Base-by-base conservation (phyloP, 1,284 basidiomycete genomes). In the Irpex rosettiformis region DNA sequence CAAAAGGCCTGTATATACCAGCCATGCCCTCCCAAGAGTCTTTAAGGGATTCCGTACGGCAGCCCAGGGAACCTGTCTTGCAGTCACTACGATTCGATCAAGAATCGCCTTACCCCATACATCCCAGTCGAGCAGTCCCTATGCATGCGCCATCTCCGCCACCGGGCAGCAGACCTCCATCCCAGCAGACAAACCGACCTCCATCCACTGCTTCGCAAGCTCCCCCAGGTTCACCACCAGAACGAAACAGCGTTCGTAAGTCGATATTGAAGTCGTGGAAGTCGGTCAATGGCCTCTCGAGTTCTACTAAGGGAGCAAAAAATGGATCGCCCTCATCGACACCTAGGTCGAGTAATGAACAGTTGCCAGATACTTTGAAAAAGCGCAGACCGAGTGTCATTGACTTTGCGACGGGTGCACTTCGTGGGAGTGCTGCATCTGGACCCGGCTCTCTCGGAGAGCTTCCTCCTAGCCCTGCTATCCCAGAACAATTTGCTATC, bases 191-290 rank as follows among this genome's bases (percentile, higher is more conserved):
- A 28, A 56, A 57, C 24, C 64, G 57, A 58, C 62, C 57, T 28
- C 62, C 53, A 59, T 68, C 64, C 22, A 59, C 55, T 22, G 22
- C 45, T 4, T 33, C 55, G 25, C 55, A 51, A 24, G 56, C 18
- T 3, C 61, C 65, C 2, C 66, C 70, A 48, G 63, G 72, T 7
- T 62, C 61, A 21, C 52, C 68, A 13, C 58, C 62, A 11, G 65
- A 69, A 33, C 65, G 60, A 57, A 62, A 58, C 47, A 40, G 66
- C 7, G 76, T 75, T 48, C 82, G 85, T 45, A 90, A 88, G 73
- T 89, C 88, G 13, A 89, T 90, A 61, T 71, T 89, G 62, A 89
- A 89, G 68, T 75, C 76, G 11, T 83, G 80, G 77, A 83, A 80
- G 65, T 76, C 80, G 22, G 73, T 74, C 11, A 69, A 73, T 3